These are phyloP conservation scores for Candida insectorum DNA, from an alignment of 805 yeast species.

Conservation along the genomic window DNA sequence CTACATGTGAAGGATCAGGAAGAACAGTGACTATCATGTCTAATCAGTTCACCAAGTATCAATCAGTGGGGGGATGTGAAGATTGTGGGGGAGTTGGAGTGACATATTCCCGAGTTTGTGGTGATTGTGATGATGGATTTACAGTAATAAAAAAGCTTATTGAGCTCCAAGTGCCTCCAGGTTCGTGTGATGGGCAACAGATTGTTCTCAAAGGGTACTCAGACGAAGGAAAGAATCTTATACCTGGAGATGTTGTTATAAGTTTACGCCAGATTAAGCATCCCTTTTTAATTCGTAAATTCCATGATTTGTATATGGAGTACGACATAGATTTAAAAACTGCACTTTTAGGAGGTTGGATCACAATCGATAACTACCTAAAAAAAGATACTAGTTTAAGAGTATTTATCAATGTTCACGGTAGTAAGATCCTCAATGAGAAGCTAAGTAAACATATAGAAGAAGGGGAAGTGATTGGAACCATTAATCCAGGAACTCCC, in stretches of 20 bases:
- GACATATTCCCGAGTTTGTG: slow-evolving; percentile 20
- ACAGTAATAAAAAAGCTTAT: slow-evolving; percentile 48
- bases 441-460: slow-evolving; percentile 16
- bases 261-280: slow-evolving; percentile 44
- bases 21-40: slow-evolving; percentile 45
- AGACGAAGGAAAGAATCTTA: slow-evolving; percentile 56
- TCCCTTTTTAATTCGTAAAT: slow-evolving; percentile 38
- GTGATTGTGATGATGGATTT: slow-evolving; percentile 38
- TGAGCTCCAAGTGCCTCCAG: slow-evolving; percentile 53
- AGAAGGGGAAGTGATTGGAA: slow-evolving; percentile 50
- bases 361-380: slow-evolving; percentile 32
- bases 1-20: slow-evolving; percentile 44
- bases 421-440: slow-evolving; percentile 13
- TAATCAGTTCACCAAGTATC: slow-evolving; percentile 37
- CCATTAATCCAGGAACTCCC: slow-evolving; percentile 46
- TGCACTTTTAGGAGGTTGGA: slow-evolving; percentile 55
- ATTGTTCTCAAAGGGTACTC: slow-evolving; percentile 58
- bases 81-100: slow-evolving; percentile 36
- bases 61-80: slow-evolving; percentile 29
- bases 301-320: slow-evolving; percentile 42
- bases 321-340: slow-evolving; percentile 49
- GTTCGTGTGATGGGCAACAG: slow-evolving; percentile 50
- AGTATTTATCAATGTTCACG: slow-evolving; percentile 35
- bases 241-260: slow-evolving; percentile 68
- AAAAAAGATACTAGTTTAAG: slow-evolving; percentile 28